Conservation (phyloP, 1,284 basidiomycete species). For the Rhodotorula sp. region DNA sequence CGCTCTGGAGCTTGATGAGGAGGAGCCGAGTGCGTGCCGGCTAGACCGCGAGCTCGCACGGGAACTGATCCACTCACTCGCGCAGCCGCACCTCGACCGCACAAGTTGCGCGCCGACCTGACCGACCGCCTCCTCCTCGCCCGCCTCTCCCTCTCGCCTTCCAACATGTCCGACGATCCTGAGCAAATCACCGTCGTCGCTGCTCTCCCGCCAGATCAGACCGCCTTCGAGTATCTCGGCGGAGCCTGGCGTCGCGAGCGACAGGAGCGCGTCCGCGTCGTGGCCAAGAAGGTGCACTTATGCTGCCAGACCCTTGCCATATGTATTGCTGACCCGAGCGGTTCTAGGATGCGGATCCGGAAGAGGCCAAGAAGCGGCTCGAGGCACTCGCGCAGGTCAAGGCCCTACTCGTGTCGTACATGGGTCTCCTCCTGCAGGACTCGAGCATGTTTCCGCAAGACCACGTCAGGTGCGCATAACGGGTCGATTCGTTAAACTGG, state of each 20-base stretch:
- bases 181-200: slow-evolving; percentile 76
- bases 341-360: slow-evolving; percentile 17
- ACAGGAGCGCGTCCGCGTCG: slow-evolving; percentile 55
- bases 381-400: slow-evolving; percentile 69
- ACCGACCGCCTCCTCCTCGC: slow-evolving; percentile 81
- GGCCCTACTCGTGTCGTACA: slow-evolving; percentile 82
- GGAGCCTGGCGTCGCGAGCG: slow-evolving; percentile 87
- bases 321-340: neutral
- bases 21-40: slow-evolving; percentile 58
- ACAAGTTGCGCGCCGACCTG: slow-evolving; percentile 56
- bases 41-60: neutral
- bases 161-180: slow-evolving; percentile 74
- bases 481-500: too few relatives aligned
- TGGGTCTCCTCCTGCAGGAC: slow-evolving; percentile 84
- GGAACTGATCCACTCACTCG: slow-evolving; percentile 17
- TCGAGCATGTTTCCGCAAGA: slow-evolving; percentile 92
- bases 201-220: slow-evolving; percentile 73
- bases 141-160: slow-evolving; percentile 72
- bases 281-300: slow-evolving; percentile 61
- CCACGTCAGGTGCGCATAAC: slow-evolving; percentile 58
- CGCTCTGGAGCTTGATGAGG: slow-evolving; percentile 68
- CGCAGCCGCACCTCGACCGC: slow-evolving; percentile 20
- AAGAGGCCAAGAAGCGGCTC: slow-evolving; percentile 54
- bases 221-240: slow-evolving; percentile 86
- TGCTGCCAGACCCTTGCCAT: neutral